Conservation (phyloP, 257 asterid genomes). For the Striga asiatica region DNA sequence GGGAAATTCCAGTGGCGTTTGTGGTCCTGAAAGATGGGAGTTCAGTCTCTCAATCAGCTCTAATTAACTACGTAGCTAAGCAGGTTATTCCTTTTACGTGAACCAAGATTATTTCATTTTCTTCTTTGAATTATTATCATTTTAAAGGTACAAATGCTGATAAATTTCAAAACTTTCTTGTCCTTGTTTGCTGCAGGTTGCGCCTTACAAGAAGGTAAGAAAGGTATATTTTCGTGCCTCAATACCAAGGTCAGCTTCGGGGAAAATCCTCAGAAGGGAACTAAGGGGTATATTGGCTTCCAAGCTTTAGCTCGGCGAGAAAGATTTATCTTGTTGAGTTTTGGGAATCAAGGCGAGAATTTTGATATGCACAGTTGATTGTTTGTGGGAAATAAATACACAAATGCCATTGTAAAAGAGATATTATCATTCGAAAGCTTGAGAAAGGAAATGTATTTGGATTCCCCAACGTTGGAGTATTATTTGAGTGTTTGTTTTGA, state of each 20-base stretch:
- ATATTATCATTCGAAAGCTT: no score
- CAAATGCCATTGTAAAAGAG: no score
- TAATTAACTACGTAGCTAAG: constrained; percentile 50
- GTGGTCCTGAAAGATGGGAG: constrained; percentile 48
- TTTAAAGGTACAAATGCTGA: not conserved
- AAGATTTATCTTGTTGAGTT: not conserved
- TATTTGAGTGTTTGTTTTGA: no score
- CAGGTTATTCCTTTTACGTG: constrained; percentile 31
- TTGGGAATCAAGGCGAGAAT: not conserved
- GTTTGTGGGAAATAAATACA: no score
- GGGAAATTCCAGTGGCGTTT: constrained; percentile 86
- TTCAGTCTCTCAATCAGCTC: constrained; percentile 32
- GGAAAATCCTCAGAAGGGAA: constrained; percentile 61
- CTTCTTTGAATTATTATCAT: not conserved
- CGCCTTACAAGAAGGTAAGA: constrained; percentile 80
- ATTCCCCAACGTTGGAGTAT: no score
- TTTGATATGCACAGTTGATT: no score
- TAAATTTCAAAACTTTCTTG: not conserved
- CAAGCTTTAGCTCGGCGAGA: constrained; percentile 31
- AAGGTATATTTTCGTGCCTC: constrained; percentile 38
- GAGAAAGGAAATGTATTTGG: no score
- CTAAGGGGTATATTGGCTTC: constrained; percentile 33
- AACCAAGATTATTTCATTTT: not conserved
- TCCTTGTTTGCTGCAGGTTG: constrained; percentile 37
- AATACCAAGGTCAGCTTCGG: constrained; percentile 51